These are phyloP conservation scores for Pleurotus sapidus DNA, from an alignment of 768 basidiomycete species.

Conservation along the genomic window DNA sequence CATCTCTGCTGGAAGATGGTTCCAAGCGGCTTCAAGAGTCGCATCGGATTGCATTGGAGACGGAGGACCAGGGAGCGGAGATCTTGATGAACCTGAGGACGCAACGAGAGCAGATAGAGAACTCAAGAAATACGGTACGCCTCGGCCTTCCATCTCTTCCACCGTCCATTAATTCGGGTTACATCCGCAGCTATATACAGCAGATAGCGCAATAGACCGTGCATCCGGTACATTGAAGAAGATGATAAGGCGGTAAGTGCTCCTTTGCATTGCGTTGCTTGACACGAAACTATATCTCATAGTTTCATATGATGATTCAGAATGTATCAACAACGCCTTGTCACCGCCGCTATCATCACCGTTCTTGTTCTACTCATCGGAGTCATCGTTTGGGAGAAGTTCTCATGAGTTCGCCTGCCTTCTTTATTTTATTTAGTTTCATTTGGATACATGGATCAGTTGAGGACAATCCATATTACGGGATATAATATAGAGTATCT, in stretches of 20 bases:
- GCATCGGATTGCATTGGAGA: conserved; percentile 91
- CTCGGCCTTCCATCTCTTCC: neutral
- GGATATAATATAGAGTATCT: neutral
- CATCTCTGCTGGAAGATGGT: conserved; percentile 79
- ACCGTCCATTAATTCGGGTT: neutral
- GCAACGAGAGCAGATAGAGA: conserved; percentile 94
- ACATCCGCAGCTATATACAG: conserved; percentile 64
- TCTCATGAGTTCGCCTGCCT: conserved; percentile 51
- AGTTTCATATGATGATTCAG: conserved; percentile 49
- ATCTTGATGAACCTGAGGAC: conserved; percentile 81
- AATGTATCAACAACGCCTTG: conserved; percentile 94
- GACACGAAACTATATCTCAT: conserved; percentile 16
- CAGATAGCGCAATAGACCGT: conserved; percentile 86
- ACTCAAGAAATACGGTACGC: conserved; percentile 83
- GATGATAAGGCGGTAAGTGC: conserved; percentile 88
- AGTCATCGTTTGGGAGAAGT: conserved; percentile 80
- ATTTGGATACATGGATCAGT: conserved; percentile 15
- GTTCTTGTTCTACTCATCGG: conserved; percentile 83
- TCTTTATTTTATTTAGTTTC: conserved; percentile 2
- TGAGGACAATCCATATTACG: conserved; percentile 5
- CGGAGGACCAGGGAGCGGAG: conserved; percentile 92
- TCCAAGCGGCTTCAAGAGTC: conserved; percentile 83
- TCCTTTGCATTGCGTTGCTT: conserved; percentile 2
- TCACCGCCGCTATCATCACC: conserved; percentile 83
- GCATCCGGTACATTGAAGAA: conserved; percentile 90